Evolutionary conservation across 805 yeast species (phyloP).

Genomic region (Candida tibetensis): DNA sequence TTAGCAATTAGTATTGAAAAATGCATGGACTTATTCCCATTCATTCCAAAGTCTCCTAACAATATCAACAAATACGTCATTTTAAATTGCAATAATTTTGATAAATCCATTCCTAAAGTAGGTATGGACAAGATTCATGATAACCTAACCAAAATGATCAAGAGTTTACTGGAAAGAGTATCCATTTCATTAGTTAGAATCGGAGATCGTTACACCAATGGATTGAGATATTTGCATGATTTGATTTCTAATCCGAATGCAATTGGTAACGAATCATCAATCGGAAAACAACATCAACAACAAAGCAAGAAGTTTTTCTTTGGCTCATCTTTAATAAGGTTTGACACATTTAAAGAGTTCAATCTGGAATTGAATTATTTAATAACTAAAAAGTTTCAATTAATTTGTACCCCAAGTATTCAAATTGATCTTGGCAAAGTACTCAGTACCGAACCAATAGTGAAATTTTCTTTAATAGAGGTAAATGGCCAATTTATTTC

Average conservation of each 20-base stretch:
- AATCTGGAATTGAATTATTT: conserved; percentile 11
- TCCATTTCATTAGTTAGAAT: conserved; percentile 25
- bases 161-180: conserved; percentile 15
- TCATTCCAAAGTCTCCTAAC: conserved; percentile 15
- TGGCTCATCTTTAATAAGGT: conserved; percentile 19
- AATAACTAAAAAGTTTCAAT: conserved; percentile 13
- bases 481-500: conserved; percentile 21
- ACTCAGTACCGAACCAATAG: conserved; percentile 12
- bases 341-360: conserved; percentile 17
- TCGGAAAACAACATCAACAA: no score
- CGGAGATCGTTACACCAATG: conserved; percentile 19
- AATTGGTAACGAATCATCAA: background rate
- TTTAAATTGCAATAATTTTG: conserved; percentile 9
- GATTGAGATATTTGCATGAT: conserved; percentile 11
- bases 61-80: conserved; percentile 12
- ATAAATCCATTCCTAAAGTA: conserved; percentile 3
- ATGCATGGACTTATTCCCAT: conserved; percentile 25
- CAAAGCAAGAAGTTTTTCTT: conserved; percentile 12
- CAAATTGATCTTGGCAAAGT: conserved; percentile 16
- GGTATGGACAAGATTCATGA: conserved; percentile 1
- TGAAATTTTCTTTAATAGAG: conserved; percentile 19
- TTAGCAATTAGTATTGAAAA: conserved; percentile 24
- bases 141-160: conserved; percentile 4
- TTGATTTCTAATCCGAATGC: conserved; percentile 13
- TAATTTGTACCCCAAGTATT: conserved; percentile 22